A percentile compares a stretch with the other conserved stretches of the same genome.
Evolutionary conservation across 768 basidiomycete species (phyloP).

Genomic region (Termitomyces sp.): DNA sequence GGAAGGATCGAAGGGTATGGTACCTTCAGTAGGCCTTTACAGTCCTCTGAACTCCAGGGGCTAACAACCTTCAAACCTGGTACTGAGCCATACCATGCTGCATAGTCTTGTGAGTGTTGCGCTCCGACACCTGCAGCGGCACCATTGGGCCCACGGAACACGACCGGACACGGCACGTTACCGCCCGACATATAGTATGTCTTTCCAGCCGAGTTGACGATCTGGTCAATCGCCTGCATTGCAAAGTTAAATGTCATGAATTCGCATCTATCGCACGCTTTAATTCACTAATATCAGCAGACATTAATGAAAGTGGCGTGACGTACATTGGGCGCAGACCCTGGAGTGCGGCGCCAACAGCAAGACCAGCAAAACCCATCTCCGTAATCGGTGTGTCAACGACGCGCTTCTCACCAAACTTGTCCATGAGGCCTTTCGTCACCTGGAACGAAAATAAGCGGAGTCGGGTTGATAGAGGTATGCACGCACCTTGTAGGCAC

Average conservation of each 20-base stretch:
- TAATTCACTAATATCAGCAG: slow-evolving; percentile 13
- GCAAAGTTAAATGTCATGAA: slow-evolving; percentile 99
- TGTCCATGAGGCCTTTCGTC: slow-evolving; percentile 97
- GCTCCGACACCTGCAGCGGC: slow-evolving; percentile 96
- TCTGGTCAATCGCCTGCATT: slow-evolving; percentile 99
- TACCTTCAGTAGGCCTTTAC: slow-evolving; percentile 96
- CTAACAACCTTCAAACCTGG: slow-evolving; percentile 98
- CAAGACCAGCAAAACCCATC: slow-evolving; percentile 98
- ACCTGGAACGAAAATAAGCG: slow-evolving; percentile 48
- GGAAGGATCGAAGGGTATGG: slow-evolving; percentile 36
- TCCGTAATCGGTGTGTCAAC: slow-evolving; percentile 97
- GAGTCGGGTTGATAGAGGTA: background rate
- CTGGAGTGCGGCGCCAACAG: slow-evolving; percentile 90
- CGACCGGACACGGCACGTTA: slow-evolving; percentile 96
- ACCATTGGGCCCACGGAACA: slow-evolving; percentile 99
- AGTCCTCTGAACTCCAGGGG: slow-evolving; percentile 98
- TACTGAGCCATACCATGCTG: slow-evolving; percentile 89
- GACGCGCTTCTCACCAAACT: slow-evolving; percentile 98
- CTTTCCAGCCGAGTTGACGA: slow-evolving; percentile 99
- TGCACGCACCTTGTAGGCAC: slow-evolving; percentile 84
- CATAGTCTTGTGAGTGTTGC: slow-evolving; percentile 97
- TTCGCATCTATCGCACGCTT: slow-evolving; percentile 67
- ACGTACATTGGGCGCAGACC: slow-evolving; percentile 90
- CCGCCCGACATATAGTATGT: slow-evolving; percentile 99
- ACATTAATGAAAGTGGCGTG: background rate